These are phyloP conservation scores for Leccinum uliginosum DNA, from an alignment of 768 basidiomycete genomes.

Conservation along the genomic window DNA sequence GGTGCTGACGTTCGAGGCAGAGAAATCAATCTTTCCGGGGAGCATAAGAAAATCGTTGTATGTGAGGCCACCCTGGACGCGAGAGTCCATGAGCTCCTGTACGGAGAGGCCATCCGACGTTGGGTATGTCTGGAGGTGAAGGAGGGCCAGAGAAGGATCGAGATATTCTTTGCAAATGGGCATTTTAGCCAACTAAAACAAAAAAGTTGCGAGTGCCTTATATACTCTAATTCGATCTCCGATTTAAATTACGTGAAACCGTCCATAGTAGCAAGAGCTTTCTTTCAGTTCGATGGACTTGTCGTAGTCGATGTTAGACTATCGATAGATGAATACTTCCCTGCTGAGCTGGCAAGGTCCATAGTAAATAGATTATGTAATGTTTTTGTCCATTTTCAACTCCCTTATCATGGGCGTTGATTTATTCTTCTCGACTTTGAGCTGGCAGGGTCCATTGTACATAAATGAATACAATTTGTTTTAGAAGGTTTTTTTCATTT, in stretches of 20 bases:
- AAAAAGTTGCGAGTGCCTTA: not conserved
- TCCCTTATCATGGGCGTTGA: no score
- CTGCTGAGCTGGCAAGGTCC: no score
- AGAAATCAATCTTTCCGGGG: slow-evolving; percentile 94
- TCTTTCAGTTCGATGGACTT: no score
- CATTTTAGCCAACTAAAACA: slow-evolving; percentile 30
- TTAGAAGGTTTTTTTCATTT: no score
- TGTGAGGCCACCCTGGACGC: slow-evolving; percentile 84
- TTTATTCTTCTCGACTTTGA: no score
- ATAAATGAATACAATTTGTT: no score
- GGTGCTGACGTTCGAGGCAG: slow-evolving; percentile 71
- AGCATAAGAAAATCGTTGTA: slow-evolving; percentile 97
- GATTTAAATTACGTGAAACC: slow-evolving; percentile 1
- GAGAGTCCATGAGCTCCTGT: slow-evolving; percentile 83
- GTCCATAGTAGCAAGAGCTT: no score
- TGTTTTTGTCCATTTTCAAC: no score
- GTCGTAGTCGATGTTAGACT: no score
- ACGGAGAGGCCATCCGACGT: slow-evolving; percentile 80
- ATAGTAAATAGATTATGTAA: no score
- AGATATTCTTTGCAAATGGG: slow-evolving; percentile 42
- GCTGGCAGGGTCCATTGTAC: no score
- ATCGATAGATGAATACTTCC: no score
- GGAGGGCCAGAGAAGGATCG: slow-evolving; percentile 67
- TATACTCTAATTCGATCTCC: slow-evolving; percentile 16
- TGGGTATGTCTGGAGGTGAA: slow-evolving; percentile 68